Percentiles rank a stretch among this genome's conserved stretches.
Conservation (phyloP, 2,329 filamentous ascomycete species). For the Aspergillus pseudoglaucus region DNA sequence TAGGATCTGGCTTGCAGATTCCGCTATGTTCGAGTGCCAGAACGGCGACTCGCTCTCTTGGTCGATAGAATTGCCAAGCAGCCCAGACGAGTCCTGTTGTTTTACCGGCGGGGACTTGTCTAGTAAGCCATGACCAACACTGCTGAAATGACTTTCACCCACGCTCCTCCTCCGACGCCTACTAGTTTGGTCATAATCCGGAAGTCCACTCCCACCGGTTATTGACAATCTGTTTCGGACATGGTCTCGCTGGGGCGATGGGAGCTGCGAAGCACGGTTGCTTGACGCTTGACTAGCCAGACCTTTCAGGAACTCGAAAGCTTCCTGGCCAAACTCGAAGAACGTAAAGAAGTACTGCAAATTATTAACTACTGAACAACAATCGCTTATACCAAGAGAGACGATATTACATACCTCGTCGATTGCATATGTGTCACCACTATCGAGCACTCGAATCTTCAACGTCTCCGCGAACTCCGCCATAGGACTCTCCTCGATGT, state of each 20-base stretch:
- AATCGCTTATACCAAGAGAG: neutral
- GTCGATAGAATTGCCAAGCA: slow-evolving; percentile 66
- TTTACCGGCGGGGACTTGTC: slow-evolving; percentile 48
- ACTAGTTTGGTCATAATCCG: slow-evolving; percentile 6
- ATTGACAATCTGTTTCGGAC: slow-evolving; percentile 17
- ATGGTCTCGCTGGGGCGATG: slow-evolving; percentile 11
- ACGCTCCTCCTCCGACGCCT: slow-evolving; percentile 55
- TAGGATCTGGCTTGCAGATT: slow-evolving; percentile 86
- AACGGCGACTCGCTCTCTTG: slow-evolving; percentile 69
- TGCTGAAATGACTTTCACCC: slow-evolving; percentile 53
- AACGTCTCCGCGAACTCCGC: slow-evolving; percentile 88
- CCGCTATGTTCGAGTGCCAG: slow-evolving; percentile 62
- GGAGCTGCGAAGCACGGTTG: slow-evolving; percentile 32
- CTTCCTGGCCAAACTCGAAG: slow-evolving; percentile 78
- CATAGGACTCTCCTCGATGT: slow-evolving; percentile 86
- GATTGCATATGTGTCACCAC: slow-evolving; percentile 87
- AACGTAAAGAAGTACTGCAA: slow-evolving; percentile 90
- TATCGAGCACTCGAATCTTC: slow-evolving; percentile 88
- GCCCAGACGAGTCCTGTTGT: slow-evolving; percentile 63
- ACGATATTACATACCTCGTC: slow-evolving; percentile 61
- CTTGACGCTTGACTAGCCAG: slow-evolving; percentile 61
- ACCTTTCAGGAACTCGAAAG: slow-evolving; percentile 67
- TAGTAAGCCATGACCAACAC: slow-evolving; percentile 43
- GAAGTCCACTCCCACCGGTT: slow-evolving; percentile 11
- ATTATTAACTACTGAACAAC: slow-evolving; percentile 9